A percentile compares a stretch with the other conserved stretches of the same genome.
These are phyloP conservation scores for Ceratopteris richardii DNA, from an alignment of 75 land plant genomes.

Conservation along the genomic window DNA sequence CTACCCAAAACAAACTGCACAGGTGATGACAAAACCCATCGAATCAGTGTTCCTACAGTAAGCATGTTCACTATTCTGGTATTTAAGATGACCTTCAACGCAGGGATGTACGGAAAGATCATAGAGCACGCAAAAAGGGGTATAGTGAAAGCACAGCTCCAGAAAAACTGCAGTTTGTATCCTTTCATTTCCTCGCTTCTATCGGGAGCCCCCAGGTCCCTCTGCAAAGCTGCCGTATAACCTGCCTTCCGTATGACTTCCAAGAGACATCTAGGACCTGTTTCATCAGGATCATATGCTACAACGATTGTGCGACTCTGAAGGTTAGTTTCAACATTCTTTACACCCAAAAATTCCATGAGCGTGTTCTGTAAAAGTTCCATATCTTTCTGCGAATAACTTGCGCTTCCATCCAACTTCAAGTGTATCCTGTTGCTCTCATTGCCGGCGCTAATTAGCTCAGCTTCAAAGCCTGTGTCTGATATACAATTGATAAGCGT, in stretches of 20 bases:
- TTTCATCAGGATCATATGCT: constrained; percentile 54
- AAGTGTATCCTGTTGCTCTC: constrained; percentile 46
- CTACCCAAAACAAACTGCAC: constrained; percentile 29
- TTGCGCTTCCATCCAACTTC: constrained; percentile 44
- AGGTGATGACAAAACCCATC: constrained; percentile 27
- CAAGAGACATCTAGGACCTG: constrained; percentile 60
- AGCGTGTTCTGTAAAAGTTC: constrained; percentile 41
- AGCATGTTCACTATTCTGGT: constrained; percentile 17
- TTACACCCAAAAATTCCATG: constrained; percentile 50
- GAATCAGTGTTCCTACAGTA: constrained; percentile 18
- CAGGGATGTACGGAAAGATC: constrained; percentile 34
- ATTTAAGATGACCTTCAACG: constrained; percentile 5
- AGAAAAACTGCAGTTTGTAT: constrained; percentile 9
- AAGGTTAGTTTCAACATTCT: constrained; percentile 24
- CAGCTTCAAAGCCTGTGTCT: constrained; percentile 67
- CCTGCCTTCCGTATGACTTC: constrained; percentile 37
- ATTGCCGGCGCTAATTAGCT: constrained; percentile 49
- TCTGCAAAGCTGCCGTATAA: constrained; percentile 27
- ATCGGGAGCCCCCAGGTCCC: constrained; percentile 11
- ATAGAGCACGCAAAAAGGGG: constrained; percentile 28
- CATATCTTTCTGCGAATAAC: constrained; percentile 18
- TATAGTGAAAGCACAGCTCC: constrained; percentile 23
- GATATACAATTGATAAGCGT: constrained; percentile 37
- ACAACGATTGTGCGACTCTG: constrained; percentile 22
- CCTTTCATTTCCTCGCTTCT: constrained; percentile 22